Evolutionary conservation across 139 green algal species (phyloP), one percentile per base, ranked within the genome.

Genomic region (Trebouxia sp.): DNA sequence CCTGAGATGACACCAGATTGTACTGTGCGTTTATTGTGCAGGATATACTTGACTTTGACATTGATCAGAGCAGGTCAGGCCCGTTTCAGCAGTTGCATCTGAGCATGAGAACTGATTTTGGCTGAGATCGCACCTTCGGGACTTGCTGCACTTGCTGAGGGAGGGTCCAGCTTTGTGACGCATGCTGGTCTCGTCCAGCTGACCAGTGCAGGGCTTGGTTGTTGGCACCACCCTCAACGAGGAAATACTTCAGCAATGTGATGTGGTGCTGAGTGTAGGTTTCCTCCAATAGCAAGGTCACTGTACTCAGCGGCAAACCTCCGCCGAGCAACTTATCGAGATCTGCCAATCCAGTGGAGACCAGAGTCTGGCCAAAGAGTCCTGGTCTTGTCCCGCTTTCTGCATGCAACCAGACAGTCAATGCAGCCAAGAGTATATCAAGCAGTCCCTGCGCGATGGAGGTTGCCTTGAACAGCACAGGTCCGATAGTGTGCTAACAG

Each of bases 201-300:
- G 35, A 41, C 70, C 42, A 78, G 2, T 56, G 58, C n/a, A 69
- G 24, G 5, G 41, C 41, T 22, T 97, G 93, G 7, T 88, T 86
- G 45, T 87, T 91, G 2, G 85, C 85, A 0, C 88, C 65, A 0
- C 91, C 93, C 80, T 97, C 93, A 7, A 88, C 89, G 32, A 93
- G 67, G 79, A 97, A 97, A 78, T 92, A 94, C n/a, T 86, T 86
- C 37, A 97, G 80, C 32, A 97, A 50, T 30, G 90, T 91, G 41
- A 84, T 39, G 70, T 91, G 84, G 65, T 95, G 91, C 5, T 78
- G 45, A 0, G 89, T 90, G 43, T 78, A 84, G 5, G 82, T 74
- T 50, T 96, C 92, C 80, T 97, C 92, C 6, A 93, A 62, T 0
- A 97, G 9, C 22, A 97, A 82, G 32, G 90, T 70, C 15, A 97